Evolutionary conservation across 78 protist genomes (phyloP), one percentile per base, ranked within the genome.

Genomic region (Anaeramoeba flamelloides): DNA sequence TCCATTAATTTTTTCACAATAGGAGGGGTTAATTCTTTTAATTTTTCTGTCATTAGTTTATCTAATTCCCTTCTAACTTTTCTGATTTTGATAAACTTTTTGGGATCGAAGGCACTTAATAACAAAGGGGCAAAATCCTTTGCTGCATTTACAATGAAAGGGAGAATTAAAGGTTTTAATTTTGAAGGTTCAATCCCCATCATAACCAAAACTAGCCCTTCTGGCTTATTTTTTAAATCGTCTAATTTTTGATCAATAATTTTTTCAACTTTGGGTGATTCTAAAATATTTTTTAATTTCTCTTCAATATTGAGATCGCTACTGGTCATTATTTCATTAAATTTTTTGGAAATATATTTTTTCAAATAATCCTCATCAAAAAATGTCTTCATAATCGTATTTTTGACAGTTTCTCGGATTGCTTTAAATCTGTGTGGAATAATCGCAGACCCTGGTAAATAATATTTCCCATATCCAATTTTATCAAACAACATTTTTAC

Each of bases 401-500:
- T 26, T 39, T 79, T 82, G 39, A 83, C 40, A 2, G 82, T 1
- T 39, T n/a, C 39, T 8, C 87, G 79, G 37, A 87, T 87, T 53
- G 80, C 85, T 32, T 1, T 39, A 79, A 87, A 87, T 33, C 82
- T 38, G 3, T 0, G 0, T 31, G 86, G 87, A 32, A 87, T 87
- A 22, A 87, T 82, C 31, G 87, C 90, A 36, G 90, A 87, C 38
- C 90, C 90, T 31, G n/a, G 3, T 38, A 87, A 4, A 26, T 38
- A n/a, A 22, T 85, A 85, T n/a, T n/a, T n/a, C n/a, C n/a, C n/a
- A n/a, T n/a, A n/a, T n/a, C n/a, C n/a, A 2, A 87, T 32, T 1
- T 39, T 74, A 0, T 87, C 90, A 33, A 87, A 87, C 26, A 87
- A 80, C 90, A 87, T 87, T 32, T 87, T 83, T 36, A 87, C 76